Evolutionary conservation across 345 rosid genomes (phyloP).

Genomic region (Fremontodendron californicum): DNA sequence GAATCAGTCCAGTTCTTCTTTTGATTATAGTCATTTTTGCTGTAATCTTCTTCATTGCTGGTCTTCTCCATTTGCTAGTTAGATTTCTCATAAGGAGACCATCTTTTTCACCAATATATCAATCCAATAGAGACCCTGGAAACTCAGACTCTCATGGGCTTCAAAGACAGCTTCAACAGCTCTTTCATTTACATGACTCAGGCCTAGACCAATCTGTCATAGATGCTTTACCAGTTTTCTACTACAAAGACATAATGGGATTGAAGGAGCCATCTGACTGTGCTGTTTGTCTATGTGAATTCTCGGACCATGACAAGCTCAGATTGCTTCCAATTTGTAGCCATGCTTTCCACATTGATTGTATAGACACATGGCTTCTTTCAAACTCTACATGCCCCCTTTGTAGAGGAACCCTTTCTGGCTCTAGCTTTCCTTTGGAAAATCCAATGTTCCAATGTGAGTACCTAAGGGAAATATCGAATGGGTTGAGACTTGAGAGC

Average conservation of each 20-base stretch:
- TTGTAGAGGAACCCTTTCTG: constrained; percentile 49
- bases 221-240: constrained; percentile 69
- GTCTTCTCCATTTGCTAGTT: constrained; percentile 56
- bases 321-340: constrained; percentile 62
- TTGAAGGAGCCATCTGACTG: constrained; percentile 72
- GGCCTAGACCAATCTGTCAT: constrained; percentile 69
- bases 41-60: constrained; percentile 46
- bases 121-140: constrained; percentile 41
- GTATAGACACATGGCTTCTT: constrained; percentile 78
- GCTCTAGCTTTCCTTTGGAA: constrained; percentile 22
- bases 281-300: constrained; percentile 69
- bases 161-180: constrained; percentile 69
- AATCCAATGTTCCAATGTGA: constrained; percentile 25
- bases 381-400: constrained; percentile 81
- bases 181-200: constrained; percentile 59
- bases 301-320: constrained; percentile 49
- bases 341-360: constrained; percentile 70
- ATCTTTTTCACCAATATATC: constrained; percentile 38
- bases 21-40: constrained; percentile 48
- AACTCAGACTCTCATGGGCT: constrained; percentile 39
- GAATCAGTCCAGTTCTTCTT: constrained; percentile 49
- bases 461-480: constrained; percentile 22
- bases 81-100: constrained; percentile 45
- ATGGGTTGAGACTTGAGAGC: constrained; percentile 15
- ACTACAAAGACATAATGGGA: constrained; percentile 55